Percentiles rank a stretch among this genome's conserved stretches.
Evolutionary conservation across 164 flowering plant species (phyloP).

Genomic region (Saururus chinensis): DNA sequence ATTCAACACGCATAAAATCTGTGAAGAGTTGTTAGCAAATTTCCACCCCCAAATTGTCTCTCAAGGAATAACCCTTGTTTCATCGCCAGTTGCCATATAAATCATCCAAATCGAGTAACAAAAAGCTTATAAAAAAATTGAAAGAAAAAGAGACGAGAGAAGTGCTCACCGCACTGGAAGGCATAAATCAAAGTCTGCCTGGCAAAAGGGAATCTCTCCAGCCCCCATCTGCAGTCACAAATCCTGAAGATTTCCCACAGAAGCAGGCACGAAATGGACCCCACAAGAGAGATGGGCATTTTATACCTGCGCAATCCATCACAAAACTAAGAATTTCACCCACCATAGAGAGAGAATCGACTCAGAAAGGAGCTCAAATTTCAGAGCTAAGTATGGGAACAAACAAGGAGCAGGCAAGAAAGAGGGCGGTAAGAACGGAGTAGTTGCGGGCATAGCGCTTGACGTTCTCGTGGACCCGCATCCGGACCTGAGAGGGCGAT

Average conservation of each 20-base stretch:
- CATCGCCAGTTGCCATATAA: not conserved
- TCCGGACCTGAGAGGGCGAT: conserved; percentile 45
- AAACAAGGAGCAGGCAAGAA: conserved; percentile 72
- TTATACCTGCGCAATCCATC: conserved; percentile 40
- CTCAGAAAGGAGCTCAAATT: not conserved
- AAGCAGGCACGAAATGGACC: conserved; percentile 55
- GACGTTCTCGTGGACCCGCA: conserved; percentile 78
- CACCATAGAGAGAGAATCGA: not conserved
- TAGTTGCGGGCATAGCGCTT: conserved; percentile 83
- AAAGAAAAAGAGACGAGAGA: not conserved
- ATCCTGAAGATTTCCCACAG: conserved; percentile 62
- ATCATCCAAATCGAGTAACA: not conserved
- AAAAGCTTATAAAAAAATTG: not conserved
- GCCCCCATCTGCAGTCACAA: conserved; percentile 36
- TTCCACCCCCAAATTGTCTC: no score
- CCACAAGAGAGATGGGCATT: conserved; percentile 69
- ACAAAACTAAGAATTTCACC: not conserved
- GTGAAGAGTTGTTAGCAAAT: no score
- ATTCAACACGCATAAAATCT: no score
- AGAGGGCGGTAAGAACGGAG: conserved; percentile 36
- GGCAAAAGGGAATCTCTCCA: conserved; percentile 34
- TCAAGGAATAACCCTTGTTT: not conserved
- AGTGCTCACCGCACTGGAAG: conserved; percentile 55
- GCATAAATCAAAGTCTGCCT: conserved; percentile 34
- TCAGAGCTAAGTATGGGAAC: conserved; percentile 3